Conservation (phyloP, 257 asterid genomes). For the Fraxinus pennsylvanica region DNA sequence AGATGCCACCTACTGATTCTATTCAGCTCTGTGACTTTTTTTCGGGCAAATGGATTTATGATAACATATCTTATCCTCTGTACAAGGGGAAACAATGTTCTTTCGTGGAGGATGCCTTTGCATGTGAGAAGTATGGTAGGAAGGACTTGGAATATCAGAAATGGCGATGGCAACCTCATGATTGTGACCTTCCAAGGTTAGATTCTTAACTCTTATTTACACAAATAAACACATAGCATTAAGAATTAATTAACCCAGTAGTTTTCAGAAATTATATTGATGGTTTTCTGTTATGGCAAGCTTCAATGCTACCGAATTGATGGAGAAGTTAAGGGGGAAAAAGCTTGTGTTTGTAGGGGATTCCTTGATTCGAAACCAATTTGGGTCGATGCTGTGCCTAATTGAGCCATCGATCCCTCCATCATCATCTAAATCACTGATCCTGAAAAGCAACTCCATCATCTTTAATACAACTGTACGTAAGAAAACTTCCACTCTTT, state of each 20-base stretch:
- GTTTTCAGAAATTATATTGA: neutral
- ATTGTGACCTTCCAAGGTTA: constrained; percentile 48
- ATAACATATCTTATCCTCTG: constrained; percentile 33
- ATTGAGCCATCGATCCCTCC: constrained; percentile 34
- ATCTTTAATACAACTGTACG: constrained; percentile 29
- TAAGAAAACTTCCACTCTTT: neutral
- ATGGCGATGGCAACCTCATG: constrained; percentile 40
- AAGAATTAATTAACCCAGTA: neutral
- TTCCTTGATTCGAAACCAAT: constrained; percentile 45
- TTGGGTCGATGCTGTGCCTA: constrained; percentile 40
- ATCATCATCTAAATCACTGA: constrained; percentile 9
- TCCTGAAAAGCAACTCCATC: neutral
- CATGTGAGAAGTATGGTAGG: constrained; percentile 43
- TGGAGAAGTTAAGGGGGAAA: constrained; percentile 40
- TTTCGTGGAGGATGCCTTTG: constrained; percentile 41
- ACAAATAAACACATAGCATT: too few species aligned
- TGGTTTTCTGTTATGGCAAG: constrained; percentile 30
- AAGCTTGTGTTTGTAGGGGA: constrained; percentile 48
- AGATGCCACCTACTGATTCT: neutral
- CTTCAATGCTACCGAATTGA: constrained; percentile 36
- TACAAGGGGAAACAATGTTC: constrained; percentile 37
- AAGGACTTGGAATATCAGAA: constrained; percentile 36
- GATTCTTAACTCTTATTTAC: neutral
- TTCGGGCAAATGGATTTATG: constrained; percentile 40
- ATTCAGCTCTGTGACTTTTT: constrained; percentile 29